These are phyloP conservation scores for Talaromyces pinophilus DNA, from an alignment of 2,329 filamentous ascomycete species.

Conservation along the genomic window DNA sequence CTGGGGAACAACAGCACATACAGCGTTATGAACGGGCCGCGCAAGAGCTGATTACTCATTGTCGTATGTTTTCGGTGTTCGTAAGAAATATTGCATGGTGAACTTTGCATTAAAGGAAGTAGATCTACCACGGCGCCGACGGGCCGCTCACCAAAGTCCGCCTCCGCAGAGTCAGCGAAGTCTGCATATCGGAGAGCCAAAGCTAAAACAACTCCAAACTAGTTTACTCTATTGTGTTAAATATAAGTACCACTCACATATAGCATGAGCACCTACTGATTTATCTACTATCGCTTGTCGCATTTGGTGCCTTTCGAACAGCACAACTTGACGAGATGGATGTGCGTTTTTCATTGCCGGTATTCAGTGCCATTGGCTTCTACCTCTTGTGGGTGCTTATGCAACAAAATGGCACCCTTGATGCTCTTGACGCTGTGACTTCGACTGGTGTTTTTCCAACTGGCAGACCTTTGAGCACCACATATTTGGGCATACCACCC, in stretches of 20 bases:
- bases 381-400: conserved; percentile 9
- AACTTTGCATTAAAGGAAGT: not conserved
- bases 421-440: not conserved
- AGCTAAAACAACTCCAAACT: not conserved
- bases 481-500: not conserved
- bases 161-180: not conserved
- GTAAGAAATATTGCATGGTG: not conserved
- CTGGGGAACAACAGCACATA: not conserved
- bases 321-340: not conserved
- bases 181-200: not conserved
- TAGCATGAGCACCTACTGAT: not conserved
- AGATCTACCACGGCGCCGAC: not conserved
- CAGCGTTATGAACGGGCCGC: not conserved
- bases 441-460: not conserved
- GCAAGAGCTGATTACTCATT: not conserved
- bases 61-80: not conserved
- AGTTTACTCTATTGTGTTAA: not conserved
- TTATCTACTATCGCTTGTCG: not conserved
- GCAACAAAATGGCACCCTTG: conserved; percentile 2
- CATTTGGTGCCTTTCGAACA: not conserved
- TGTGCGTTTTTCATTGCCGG: not conserved
- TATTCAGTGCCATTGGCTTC: conserved; percentile 3
- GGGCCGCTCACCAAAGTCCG: not conserved
- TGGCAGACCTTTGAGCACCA: conserved; percentile 1
- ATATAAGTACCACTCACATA: not conserved